Base-by-base conservation (phyloP, 2,329 filamentous ascomycete genomes). In the Monosporascus sp. region DNA sequence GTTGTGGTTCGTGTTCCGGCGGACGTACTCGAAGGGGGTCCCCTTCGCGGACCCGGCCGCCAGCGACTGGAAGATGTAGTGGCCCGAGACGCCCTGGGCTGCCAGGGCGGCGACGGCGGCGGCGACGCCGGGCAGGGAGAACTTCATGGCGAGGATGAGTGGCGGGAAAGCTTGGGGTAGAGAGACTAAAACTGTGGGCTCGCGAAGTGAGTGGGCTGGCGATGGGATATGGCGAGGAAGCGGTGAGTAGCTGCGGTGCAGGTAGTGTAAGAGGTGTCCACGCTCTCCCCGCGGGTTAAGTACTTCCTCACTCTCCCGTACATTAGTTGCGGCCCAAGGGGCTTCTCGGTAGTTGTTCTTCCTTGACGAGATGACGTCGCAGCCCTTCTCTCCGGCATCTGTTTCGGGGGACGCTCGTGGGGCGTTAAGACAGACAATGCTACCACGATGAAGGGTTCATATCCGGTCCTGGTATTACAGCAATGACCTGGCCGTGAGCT, bases 1-100 rank as follows among this genome's bases (percentile, higher is more conserved):
- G 67, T 77, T 77, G 59, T 72, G 67, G 70, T 77, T 78, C 50
- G 67, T 73, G 67, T 77, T 77, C 50, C 66, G 67, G 25, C 75
- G 71, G 55, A 78, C 65, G 58, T 69, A 69, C 54, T 73, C 62
- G 55, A 68, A 74, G 6, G 65, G 53, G 41, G 56, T 58, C 37
- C 65, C 70, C 57, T 68, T 69, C 18, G 58, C 58, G 17, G 61
- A 62, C 5, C 68, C 72, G 49, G 68, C 63, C 8, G 61, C 56
- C 38, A 74, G 57, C 35, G 71, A 59, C 55, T 73, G 67, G 62
- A 73, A 74, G 59, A 74, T 73, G 64, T 74, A 74, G 57, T 74
- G 72, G 2, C 61, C 71, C 3, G 68, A 68, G 9, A 63, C 71
- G 18, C 67, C 57, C 55, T 67, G 62, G 5, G 64, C 63, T 38